phyloP scores from a whole-genome alignment of 225 moss, liverwort and hornwort species.

The Pseudoscleropodium purum region DNA sequence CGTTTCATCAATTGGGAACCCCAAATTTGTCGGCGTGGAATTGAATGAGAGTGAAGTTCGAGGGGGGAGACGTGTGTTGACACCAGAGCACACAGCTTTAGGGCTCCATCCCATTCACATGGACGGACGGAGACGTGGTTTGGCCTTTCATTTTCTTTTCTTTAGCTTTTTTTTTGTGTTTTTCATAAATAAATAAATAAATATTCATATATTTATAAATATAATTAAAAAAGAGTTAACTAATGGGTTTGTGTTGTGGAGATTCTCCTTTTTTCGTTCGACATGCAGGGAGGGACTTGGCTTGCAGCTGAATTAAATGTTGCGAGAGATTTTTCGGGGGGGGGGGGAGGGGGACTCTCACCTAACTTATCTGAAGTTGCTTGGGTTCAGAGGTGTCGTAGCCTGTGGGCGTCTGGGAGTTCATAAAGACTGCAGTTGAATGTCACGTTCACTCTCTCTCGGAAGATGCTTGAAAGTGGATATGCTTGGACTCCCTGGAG shows the following conservation, averaged over 20 bases:
- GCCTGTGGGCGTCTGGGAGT: neutral
- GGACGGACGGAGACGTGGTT: neutral
- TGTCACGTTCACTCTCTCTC: neutral
- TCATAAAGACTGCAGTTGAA: neutral
- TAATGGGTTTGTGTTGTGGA: too few species aligned
- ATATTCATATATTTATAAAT: too few species aligned
- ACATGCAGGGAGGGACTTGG: neutral
- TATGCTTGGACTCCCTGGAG: neutral
- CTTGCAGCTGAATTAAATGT: neutral
- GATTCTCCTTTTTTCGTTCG: neutral
- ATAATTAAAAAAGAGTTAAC: neutral
- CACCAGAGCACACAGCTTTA: neutral
- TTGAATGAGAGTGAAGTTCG: neutral
- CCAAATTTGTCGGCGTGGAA: conserved; percentile 4
- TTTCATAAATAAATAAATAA: too few species aligned
- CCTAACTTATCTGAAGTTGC: neutral
- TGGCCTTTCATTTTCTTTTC: too few species aligned
- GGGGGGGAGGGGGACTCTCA: neutral
- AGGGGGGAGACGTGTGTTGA: neutral
- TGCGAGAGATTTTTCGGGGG: neutral
- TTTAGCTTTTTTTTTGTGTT: neutral
- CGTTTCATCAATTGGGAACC: neutral
- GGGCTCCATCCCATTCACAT: neutral
- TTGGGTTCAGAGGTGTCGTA: neutral
- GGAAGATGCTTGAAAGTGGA: neutral